Evolutionary conservation across 2,329 filamentous ascomycete genomes (phyloP), one percentile per base, ranked within the genome.

Genomic region (Gremmenia infestans): DNA sequence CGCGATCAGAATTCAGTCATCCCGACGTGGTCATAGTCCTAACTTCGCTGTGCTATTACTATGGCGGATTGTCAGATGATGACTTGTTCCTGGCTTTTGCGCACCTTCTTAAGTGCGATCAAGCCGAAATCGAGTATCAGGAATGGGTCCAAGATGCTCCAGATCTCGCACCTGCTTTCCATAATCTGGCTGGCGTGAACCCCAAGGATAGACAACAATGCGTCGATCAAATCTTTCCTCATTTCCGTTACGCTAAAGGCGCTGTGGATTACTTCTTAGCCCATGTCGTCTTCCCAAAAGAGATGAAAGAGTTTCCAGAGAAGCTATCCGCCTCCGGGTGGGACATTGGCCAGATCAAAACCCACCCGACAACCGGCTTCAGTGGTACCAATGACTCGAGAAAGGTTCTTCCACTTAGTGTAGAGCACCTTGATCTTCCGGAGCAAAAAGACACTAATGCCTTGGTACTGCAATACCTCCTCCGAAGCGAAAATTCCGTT

Each of bases 301-400:
- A 85, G 22, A 77, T 81, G 58, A 83, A 78, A 22, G 81, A 88
- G 56, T 90, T 88, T 48, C 78, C 80, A 0, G 54, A 75, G 8
- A 89, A 88, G 57, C 69, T 90, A 0, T 83, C 81, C 0, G 77
- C 82, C 0, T 89, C 85, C 0, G 86, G 84, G 0, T 90, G 86
- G 86, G 85, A 90, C 57, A 71, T 89, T 17, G 81, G 55, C 19
- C 50, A 51, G 72, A 39, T 48, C 48, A 4, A 84, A 78, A 53
- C 17, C 0, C 71, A 81, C 19, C 74, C 77, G 0, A 83, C 78
- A 0, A 85, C 82, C 0, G 87, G 87, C 0, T 91, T 91, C 63
- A 88, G 83, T 25, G 86, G 87, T 0, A 91, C 87, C 0, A 86
- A 83, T 28, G 86, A 89, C 61, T 81, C 79, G 0, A 69, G 75